These are phyloP conservation scores for Trametes villosa DNA, from an alignment of 768 basidiomycete genomes.

Conservation along the genomic window DNA sequence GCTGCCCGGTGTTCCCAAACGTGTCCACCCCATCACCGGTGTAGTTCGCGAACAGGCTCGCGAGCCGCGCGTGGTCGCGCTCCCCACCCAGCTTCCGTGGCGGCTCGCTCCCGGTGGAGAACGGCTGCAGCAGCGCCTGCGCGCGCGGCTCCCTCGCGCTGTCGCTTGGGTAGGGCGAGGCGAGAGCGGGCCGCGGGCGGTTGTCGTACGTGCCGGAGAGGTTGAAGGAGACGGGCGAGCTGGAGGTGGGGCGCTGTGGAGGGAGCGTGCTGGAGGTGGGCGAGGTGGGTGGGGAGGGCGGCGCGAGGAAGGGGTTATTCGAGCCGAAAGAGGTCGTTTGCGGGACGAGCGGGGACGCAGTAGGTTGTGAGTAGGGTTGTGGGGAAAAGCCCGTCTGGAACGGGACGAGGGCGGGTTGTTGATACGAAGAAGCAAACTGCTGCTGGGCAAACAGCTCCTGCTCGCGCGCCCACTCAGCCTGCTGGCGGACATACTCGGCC, in stretches of 20 bases:
- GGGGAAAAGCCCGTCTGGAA: slow-evolving; percentile 51
- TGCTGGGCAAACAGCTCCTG: slow-evolving; percentile 47
- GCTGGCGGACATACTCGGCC: slow-evolving; percentile 45
- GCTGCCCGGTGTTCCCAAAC: slow-evolving; percentile 80
- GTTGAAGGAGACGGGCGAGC: slow-evolving; percentile 24
- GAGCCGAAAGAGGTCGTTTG: slow-evolving; percentile 60
- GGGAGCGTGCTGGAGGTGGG: slow-evolving; percentile 48
- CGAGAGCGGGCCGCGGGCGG: slow-evolving; percentile 7
- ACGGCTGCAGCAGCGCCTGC: not conserved
- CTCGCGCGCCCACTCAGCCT: slow-evolving; percentile 73
- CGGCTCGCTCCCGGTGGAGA: slow-evolving; percentile 19
- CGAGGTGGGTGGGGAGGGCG: slow-evolving; percentile 29
- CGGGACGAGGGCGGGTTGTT: slow-evolving; percentile 41
- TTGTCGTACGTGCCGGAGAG: slow-evolving; percentile 24
- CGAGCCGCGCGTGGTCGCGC: slow-evolving; percentile 62
- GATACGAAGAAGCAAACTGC: slow-evolving; percentile 44
- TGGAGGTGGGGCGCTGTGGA: slow-evolving; percentile 40
- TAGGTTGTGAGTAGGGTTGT: slow-evolving; percentile 48
- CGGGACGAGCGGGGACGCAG: slow-evolving; percentile 47
- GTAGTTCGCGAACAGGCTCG: slow-evolving; percentile 75
- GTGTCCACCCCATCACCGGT: slow-evolving; percentile 91
- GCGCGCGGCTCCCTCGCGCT: not conserved
- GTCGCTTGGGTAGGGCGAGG: not conserved
- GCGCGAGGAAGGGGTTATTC: slow-evolving; percentile 36
- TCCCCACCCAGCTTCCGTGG: slow-evolving; percentile 9